phyloP scores from a whole-genome alignment of 2,329 filamentous ascomycete genomes.

The Elsinoe perseae region DNA sequence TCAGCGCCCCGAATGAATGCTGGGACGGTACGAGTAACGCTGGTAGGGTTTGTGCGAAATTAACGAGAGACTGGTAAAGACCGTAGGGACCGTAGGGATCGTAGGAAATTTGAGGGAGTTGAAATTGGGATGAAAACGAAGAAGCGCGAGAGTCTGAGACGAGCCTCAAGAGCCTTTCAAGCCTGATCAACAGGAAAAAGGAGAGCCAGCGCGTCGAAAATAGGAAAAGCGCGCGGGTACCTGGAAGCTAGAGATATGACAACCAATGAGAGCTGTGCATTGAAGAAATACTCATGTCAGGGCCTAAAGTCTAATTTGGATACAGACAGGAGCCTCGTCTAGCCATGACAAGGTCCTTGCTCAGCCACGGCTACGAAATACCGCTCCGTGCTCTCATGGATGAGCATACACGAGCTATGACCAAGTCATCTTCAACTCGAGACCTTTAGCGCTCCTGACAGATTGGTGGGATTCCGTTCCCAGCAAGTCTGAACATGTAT shows the following conservation, averaged over 20 bases:
- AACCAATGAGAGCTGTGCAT: background rate
- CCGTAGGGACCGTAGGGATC: too few relatives aligned
- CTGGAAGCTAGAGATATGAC: background rate
- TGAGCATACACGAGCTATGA: too few relatives aligned
- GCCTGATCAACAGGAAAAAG: constrained; percentile 3
- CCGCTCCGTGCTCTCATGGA: too few relatives aligned
- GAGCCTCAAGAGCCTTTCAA: background rate
- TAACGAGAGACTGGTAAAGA: constrained; percentile 9
- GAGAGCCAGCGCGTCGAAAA: background rate
- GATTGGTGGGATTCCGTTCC: too few relatives aligned
- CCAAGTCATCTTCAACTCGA: too few relatives aligned
- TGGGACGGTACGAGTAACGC: constrained; percentile 1
- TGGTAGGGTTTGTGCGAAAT: constrained; percentile 5
- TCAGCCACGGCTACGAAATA: too few relatives aligned
- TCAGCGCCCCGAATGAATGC: constrained; percentile 12
- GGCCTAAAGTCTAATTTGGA: constrained; percentile 1
- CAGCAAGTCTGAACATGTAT: too few relatives aligned
- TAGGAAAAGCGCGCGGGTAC: constrained; percentile 7
- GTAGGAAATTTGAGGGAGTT: constrained; percentile 13
- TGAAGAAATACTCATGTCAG: background rate
- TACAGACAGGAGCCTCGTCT: background rate
- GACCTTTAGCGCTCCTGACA: too few relatives aligned
- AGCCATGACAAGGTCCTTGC: too few relatives aligned
- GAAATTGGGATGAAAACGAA: background rate
- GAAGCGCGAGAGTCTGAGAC: constrained; percentile 1